Conservation (phyloP, 2,329 filamentous ascomycete species). For the Simplicillium aogashimaense region DNA sequence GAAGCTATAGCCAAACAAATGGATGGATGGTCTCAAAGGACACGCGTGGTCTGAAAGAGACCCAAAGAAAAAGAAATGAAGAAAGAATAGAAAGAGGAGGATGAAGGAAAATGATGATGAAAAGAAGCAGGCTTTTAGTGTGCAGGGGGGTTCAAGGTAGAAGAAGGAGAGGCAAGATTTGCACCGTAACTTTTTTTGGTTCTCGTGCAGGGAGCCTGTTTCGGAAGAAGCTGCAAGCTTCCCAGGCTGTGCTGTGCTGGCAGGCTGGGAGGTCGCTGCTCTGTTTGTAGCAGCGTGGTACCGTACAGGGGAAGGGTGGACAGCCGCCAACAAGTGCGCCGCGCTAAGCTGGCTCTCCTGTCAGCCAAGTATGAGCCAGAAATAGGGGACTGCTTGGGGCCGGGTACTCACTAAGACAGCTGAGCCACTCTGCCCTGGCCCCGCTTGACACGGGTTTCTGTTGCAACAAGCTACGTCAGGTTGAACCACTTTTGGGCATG, state of each 20-base stretch:
- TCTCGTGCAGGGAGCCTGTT: slow-evolving; percentile 5
- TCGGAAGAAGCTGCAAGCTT: background rate
- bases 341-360: slow-evolving; percentile 12
- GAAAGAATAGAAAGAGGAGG: background rate
- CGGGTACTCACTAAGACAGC: slow-evolving; percentile 12
- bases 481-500: too few relatives aligned
- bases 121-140: slow-evolving; percentile 6
- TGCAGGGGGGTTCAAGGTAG: background rate
- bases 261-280: background rate
- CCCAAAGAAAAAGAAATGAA: slow-evolving; percentile 9
- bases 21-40: slow-evolving; percentile 3
- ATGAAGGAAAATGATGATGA: slow-evolving; percentile 2
- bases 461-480: too few relatives aligned
- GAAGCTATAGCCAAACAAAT: slow-evolving; percentile 5
- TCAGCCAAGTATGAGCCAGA: slow-evolving; percentile 12
- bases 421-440: slow-evolving; percentile 17
- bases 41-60: slow-evolving; percentile 3
- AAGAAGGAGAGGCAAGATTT: background rate
- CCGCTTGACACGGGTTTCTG: slow-evolving; percentile 7
- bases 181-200: slow-evolving; percentile 1
- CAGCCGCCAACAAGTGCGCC: background rate
- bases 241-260: background rate
- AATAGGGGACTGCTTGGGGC: slow-evolving; percentile 17
- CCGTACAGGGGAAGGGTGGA: background rate
- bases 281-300: background rate